Percentiles rank a stretch among this genome's conserved stretches.
phyloP scores from a whole-genome alignment of 2,329 filamentous ascomycete species.

The Pseudogymnoascus sp. region DNA sequence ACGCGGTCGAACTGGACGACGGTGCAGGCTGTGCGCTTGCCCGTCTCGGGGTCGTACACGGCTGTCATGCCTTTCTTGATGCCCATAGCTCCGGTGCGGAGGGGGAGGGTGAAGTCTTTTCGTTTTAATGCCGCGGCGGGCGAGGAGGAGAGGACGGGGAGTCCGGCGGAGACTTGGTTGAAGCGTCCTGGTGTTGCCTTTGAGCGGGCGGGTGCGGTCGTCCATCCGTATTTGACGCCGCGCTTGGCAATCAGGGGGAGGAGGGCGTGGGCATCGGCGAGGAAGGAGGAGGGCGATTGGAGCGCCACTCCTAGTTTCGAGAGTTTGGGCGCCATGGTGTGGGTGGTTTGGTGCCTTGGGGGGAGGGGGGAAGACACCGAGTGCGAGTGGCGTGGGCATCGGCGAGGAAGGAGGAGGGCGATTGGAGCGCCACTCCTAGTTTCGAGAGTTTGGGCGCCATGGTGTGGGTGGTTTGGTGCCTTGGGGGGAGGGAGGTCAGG shows the following conservation, averaged over 20 bases:
- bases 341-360: constrained; percentile 14
- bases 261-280: constrained; percentile 25
- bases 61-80: constrained; percentile 96
- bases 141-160: constrained; percentile 50
- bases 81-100: constrained; percentile 75
- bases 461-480: constrained; percentile 18
- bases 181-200: constrained; percentile 42
- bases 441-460: constrained; percentile 32
- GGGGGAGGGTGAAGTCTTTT: constrained; percentile 50
- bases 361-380: neutral
- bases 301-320: constrained; percentile 26
- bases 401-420: constrained; percentile 27
- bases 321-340: constrained; percentile 31
- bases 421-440: constrained; percentile 25
- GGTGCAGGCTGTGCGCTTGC: constrained; percentile 75
- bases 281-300: constrained; percentile 25
- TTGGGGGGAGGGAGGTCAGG: neutral
- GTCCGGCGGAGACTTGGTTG: constrained; percentile 51
- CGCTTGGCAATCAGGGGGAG: constrained; percentile 29
- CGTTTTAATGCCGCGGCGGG: constrained; percentile 55
- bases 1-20: constrained; percentile 90
- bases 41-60: constrained; percentile 69
- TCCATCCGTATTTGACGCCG: constrained; percentile 45
- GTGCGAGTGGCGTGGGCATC: no score
- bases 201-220: constrained; percentile 43